Conservation (phyloP, 2,329 filamentous ascomycete genomes). For the Cercospora sp. region DNA sequence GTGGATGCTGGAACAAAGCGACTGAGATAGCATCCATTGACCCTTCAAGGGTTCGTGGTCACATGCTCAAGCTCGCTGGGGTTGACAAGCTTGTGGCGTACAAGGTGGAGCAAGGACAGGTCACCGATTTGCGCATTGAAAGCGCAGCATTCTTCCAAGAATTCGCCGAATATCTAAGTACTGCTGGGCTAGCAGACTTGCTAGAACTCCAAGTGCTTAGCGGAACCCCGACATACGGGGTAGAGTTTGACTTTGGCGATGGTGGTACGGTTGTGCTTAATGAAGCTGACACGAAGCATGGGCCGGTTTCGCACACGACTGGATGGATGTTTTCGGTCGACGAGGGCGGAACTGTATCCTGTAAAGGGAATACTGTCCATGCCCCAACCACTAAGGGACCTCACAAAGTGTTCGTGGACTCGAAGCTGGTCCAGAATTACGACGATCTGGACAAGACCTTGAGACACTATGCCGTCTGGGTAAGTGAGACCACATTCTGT, state of each 20-base stretch:
- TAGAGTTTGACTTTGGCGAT: not conserved
- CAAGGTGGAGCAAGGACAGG: not conserved
- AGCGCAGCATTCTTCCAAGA: not conserved
- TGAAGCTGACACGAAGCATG: not conserved
- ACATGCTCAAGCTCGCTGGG: not conserved
- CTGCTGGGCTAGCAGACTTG: not conserved
- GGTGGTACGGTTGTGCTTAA: not conserved
- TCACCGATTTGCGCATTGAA: not conserved
- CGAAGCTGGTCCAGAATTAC: not conserved
- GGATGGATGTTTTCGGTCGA: not conserved
- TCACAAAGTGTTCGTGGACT: not conserved
- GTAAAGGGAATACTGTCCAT: not conserved
- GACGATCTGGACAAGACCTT: not conserved
- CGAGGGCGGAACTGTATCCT: not conserved
- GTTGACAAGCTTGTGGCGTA: not conserved
- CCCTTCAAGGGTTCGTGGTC: not conserved
- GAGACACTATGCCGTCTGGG: not conserved
- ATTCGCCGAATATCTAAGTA: not conserved
- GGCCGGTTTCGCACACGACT: not conserved
- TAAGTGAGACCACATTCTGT: not conserved
- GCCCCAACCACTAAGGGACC: not conserved
- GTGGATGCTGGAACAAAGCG: not conserved
- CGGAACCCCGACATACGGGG: not conserved
- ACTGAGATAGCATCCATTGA: not conserved
- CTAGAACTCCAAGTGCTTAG: not conserved